phyloP scores from a whole-genome alignment of 177 flowering plant genomes.

The Vitis hybrid region DNA sequence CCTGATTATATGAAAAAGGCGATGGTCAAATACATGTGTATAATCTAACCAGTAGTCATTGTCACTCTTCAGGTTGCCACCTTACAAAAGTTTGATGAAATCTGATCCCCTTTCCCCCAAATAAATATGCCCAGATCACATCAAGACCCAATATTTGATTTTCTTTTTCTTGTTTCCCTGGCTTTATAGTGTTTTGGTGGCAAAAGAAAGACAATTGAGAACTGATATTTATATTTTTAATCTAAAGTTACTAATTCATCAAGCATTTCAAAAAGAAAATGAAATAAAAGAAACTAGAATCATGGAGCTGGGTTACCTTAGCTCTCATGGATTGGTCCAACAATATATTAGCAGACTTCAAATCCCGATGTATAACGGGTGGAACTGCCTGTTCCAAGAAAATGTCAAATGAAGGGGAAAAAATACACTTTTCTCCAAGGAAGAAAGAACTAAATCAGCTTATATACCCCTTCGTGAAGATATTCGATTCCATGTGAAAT shows the following conservation, averaged over 20 bases:
- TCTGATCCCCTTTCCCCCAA: neutral
- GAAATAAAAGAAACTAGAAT: neutral
- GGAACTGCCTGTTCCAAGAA: slow-evolving; percentile 83
- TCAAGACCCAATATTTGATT: neutral
- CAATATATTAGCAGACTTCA: slow-evolving; percentile 91
- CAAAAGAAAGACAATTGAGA: no score
- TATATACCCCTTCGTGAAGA: slow-evolving; percentile 97
- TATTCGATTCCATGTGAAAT: slow-evolving; percentile 95
- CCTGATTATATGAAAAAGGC: slow-evolving; percentile 35
- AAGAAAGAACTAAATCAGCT: neutral
- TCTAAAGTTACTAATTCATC: neutral
- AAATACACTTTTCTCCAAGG: neutral
- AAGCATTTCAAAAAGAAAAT: slow-evolving; percentile 1
- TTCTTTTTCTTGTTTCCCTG: neutral
- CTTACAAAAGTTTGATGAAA: neutral
- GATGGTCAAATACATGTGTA: neutral
- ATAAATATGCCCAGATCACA: neutral
- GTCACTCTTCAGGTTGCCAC: neutral
- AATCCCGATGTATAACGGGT: slow-evolving; percentile 93
- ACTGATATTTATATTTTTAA: no score
- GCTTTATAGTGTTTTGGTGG: neutral
- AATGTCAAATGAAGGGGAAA: neutral
- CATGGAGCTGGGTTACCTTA: slow-evolving; percentile 52
- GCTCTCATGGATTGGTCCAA: slow-evolving; percentile 82
- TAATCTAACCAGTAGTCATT: neutral